Percentiles rank a stretch among this genome's conserved stretches.
These are phyloP conservation scores for Pseudozyma tsukubaensis DNA, from an alignment of 1,284 basidiomycete species.

Conservation along the genomic window DNA sequence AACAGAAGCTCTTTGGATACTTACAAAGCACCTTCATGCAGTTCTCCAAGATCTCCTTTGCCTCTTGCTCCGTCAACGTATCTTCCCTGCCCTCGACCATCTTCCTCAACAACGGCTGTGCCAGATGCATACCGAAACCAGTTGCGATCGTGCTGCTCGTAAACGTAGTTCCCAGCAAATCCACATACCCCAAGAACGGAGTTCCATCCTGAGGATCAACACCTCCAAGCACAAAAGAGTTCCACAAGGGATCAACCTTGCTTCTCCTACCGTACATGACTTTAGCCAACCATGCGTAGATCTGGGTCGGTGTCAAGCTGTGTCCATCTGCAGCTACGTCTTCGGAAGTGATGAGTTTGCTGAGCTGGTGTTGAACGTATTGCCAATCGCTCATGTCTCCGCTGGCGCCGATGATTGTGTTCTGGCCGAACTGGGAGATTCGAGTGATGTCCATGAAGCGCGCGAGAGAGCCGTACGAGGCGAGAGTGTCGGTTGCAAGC, in stretches of 20 bases:
- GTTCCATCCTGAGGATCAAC: conserved; percentile 50
- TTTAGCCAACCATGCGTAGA: conserved; percentile 91
- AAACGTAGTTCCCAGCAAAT: conserved; percentile 96
- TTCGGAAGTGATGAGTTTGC: conserved; percentile 74
- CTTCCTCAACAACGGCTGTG: conserved; percentile 89
- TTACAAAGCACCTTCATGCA: conserved; percentile 87
- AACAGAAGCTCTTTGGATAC: no score
- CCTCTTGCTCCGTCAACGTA: conserved; percentile 81
- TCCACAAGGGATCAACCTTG: conserved; percentile 96
- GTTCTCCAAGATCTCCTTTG: conserved; percentile 81
- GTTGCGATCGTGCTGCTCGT: conserved; percentile 93
- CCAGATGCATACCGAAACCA: conserved; percentile 94
- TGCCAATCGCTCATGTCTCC: conserved; percentile 99
- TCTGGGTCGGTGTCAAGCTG: conserved; percentile 84
- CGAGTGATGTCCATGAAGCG: conserved; percentile 95
- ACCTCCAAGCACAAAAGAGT: conserved; percentile 87
- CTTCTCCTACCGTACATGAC: conserved; percentile 90
- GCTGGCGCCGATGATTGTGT: conserved; percentile 87
- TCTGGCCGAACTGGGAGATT: conserved; percentile 81
- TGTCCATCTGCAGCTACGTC: conserved; percentile 85
- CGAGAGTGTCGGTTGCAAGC: conserved; percentile 98
- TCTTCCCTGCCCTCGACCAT: conserved; percentile 86
- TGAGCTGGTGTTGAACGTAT: conserved; percentile 79
- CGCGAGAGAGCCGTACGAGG: conserved; percentile 96
- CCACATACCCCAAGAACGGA: conserved; percentile 82